phyloP scores from a whole-genome alignment of 345 rosid species.

The Rhodamnia argentea region DNA sequence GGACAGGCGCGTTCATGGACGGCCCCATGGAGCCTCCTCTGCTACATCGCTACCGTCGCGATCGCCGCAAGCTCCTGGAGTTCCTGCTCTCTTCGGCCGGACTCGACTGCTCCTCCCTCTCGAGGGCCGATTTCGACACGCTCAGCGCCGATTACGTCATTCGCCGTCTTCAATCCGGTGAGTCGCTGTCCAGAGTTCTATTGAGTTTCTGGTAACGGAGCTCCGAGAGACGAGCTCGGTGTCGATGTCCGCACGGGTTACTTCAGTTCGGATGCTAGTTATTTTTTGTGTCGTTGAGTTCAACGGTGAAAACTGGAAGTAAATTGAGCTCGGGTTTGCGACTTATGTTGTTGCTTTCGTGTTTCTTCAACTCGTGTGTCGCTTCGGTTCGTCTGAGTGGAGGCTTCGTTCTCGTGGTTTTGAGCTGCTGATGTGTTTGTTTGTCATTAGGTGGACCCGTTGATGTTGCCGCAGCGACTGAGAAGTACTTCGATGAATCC shows the following conservation, averaged over 20 bases:
- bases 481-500: conserved; percentile 42
- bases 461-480: conserved; percentile 51
- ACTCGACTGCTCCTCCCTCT: conserved; percentile 26
- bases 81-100: conserved; percentile 59
- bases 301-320: not conserved
- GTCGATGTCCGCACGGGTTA: not conserved
- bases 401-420: not conserved
- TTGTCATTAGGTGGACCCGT: conserved; percentile 52
- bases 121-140: conserved; percentile 49
- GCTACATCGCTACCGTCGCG: conserved; percentile 59
- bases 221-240: not conserved
- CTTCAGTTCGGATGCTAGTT: not conserved
- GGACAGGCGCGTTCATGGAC: too few species aligned
- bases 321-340: not conserved
- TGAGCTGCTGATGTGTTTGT: not conserved
- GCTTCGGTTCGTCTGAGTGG: not conserved
- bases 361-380: conserved; percentile 1
- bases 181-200: not conserved
- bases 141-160: conserved; percentile 70
- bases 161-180: conserved; percentile 63
- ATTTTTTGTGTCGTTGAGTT: not conserved
- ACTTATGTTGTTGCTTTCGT: not conserved
- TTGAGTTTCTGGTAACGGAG: not conserved
- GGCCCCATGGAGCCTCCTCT: conserved; percentile 8
- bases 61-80: conserved; percentile 85